phyloP scores from a whole-genome alignment of 345 rosid species.

The Rhizophora apiculata region DNA sequence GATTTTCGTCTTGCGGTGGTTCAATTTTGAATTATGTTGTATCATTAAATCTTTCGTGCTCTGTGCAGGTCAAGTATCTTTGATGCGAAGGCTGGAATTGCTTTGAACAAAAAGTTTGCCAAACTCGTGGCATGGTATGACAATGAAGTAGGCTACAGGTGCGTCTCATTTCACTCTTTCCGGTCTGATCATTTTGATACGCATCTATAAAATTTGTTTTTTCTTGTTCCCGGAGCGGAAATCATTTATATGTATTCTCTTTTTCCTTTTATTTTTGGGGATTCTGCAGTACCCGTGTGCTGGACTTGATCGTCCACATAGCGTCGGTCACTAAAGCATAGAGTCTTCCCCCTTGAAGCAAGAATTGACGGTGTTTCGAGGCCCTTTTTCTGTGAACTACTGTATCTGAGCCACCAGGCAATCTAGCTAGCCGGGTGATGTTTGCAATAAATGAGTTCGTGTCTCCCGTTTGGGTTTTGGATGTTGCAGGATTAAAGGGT shows the following conservation, averaged over 20 bases:
- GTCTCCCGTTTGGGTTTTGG: neutral
- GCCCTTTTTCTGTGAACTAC: neutral
- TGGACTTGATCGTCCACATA: constrained; percentile 75
- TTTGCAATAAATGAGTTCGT: neutral
- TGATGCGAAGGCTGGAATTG: constrained; percentile 91
- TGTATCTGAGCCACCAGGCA: neutral
- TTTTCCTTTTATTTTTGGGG: neutral
- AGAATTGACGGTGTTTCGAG: neutral
- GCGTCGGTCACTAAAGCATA: constrained; percentile 36
- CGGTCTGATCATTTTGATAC: neutral
- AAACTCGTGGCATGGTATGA: constrained; percentile 85
- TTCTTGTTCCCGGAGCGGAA: too few species aligned
- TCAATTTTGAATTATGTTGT: neutral
- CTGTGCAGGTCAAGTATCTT: constrained; percentile 78
- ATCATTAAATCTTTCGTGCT: neutral
- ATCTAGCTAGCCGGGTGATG: too few species aligned
- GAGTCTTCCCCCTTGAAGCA: constrained; percentile 26
- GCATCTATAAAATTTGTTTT: too few species aligned
- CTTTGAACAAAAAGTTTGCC: constrained; percentile 62
- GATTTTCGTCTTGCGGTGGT: too few species aligned
- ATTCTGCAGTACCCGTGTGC: constrained; percentile 60
- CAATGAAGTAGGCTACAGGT: constrained; percentile 97
- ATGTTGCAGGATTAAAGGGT: neutral
- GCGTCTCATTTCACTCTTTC: neutral
- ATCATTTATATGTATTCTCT: too few species aligned